Evolutionary conservation across 345 rosid species (phyloP).

Genomic region (Pistacia integerrima): DNA sequence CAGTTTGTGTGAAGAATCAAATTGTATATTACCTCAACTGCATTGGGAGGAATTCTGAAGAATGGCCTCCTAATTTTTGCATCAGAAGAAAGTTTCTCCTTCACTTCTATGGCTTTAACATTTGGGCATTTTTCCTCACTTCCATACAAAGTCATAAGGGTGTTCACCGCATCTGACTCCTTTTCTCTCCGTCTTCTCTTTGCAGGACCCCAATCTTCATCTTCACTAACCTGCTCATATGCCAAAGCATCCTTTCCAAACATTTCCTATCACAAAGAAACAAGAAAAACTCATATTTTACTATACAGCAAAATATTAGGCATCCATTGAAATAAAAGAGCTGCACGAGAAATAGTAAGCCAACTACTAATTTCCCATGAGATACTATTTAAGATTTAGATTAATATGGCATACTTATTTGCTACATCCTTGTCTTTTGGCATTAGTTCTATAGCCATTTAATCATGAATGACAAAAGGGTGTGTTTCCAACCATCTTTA

Average conservation of each 20-base stretch:
- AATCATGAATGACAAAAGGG: background rate
- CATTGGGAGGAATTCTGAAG: slow-evolving; percentile 68
- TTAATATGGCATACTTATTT: background rate
- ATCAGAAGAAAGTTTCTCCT: slow-evolving; percentile 39
- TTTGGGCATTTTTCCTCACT: slow-evolving; percentile 47
- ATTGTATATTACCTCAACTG: slow-evolving; percentile 71
- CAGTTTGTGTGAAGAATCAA: slow-evolving; percentile 12
- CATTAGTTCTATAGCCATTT: background rate
- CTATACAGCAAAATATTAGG: slow-evolving; percentile 9
- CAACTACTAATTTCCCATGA: background rate
- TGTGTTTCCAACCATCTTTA: background rate
- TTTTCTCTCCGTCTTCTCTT: slow-evolving; percentile 73
- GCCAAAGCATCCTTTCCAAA: slow-evolving; percentile 86
- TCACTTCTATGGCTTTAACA: slow-evolving; percentile 35
- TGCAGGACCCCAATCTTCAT: slow-evolving; percentile 99
- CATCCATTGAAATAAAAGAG: background rate
- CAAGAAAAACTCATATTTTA: background rate
- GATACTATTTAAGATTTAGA: background rate
- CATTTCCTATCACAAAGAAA: slow-evolving; percentile 71
- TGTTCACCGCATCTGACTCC: slow-evolving; percentile 77
- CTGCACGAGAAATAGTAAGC: background rate
- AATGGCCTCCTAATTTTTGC: slow-evolving; percentile 52
- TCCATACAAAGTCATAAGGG: slow-evolving; percentile 67
- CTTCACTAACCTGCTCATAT: slow-evolving; percentile 83
- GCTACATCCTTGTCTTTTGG: background rate